Evolutionary conservation across 2,329 filamentous ascomycete species (phyloP).

Genomic region (Orbilia blumenaviensis): DNA sequence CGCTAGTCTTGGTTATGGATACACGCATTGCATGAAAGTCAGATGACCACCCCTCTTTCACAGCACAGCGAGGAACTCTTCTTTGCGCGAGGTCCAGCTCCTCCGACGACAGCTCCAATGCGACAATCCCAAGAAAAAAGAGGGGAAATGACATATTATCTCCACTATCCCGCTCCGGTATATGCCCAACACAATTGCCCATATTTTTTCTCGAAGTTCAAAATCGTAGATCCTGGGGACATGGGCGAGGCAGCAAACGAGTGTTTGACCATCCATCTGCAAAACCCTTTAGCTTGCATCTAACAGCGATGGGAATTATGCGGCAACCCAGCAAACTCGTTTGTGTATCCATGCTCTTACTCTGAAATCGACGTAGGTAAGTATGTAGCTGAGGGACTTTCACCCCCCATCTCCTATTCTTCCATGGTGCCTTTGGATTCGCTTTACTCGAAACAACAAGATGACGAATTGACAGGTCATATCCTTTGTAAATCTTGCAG

Average conservation of each 20-base stretch:
- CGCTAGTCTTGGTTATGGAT: constrained; percentile 46
- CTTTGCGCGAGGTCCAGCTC: constrained; percentile 1
- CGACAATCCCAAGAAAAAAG: background rate
- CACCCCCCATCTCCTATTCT: constrained; percentile 13
- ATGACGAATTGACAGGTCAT: constrained; percentile 20
- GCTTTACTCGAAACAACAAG: constrained; percentile 3
- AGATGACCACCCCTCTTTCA: constrained; percentile 51
- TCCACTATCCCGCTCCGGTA: background rate
- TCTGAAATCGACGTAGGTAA: constrained; percentile 11
- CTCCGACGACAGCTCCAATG: constrained; percentile 5
- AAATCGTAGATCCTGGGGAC: background rate
- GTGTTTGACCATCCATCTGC: constrained; percentile 41
- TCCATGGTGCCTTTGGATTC: background rate
- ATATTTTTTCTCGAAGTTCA: background rate
- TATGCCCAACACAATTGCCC: background rate
- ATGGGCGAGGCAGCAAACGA: background rate
- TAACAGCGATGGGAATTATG: constrained; percentile 43
- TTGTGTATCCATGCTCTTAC: constrained; percentile 35
- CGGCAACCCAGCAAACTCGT: constrained; percentile 45
- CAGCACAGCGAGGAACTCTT: constrained; percentile 3
- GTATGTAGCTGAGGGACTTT: constrained; percentile 50
- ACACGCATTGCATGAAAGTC: constrained; percentile 48
- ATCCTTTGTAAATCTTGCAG: constrained; percentile 17
- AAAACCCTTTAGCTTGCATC: constrained; percentile 49
- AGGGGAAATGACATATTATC: constrained; percentile 12